phyloP scores from a whole-genome alignment of 2,329 filamentous ascomycete species.

The Trichoderma semiorbis region DNA sequence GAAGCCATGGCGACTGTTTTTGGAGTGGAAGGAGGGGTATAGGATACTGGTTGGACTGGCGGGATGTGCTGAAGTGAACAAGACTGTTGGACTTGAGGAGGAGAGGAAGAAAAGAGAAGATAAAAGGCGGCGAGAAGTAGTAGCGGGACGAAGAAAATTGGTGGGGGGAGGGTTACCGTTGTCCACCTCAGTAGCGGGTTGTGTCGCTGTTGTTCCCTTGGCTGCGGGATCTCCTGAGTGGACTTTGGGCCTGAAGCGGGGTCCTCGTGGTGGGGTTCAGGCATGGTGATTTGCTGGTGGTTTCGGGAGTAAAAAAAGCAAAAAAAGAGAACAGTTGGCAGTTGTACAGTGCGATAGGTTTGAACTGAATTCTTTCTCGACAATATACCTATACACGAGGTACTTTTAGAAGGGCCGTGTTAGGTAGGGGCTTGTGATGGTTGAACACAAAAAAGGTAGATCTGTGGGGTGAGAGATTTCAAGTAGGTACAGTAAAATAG shows the following conservation, averaged over 20 bases:
- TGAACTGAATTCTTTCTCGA: not conserved
- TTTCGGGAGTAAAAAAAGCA: not conserved
- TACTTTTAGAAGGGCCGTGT: not conserved
- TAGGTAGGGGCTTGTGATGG: not conserved
- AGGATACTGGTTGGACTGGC: conserved; percentile 25
- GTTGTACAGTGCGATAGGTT: conserved; percentile 19
- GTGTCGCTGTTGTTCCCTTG: conserved; percentile 17
- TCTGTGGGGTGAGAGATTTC: not conserved
- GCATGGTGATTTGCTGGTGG: conserved; percentile 28
- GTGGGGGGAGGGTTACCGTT: conserved; percentile 42
- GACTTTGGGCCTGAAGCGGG: conserved; percentile 32
- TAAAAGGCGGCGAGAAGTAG: conserved; percentile 34
- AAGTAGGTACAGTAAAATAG: not conserved
- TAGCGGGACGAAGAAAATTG: conserved; percentile 40
- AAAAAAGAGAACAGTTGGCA: not conserved
- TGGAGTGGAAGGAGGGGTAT: conserved; percentile 24
- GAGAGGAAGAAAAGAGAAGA: conserved; percentile 34
- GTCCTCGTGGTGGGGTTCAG: conserved; percentile 35
- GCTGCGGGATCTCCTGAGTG: conserved; percentile 8
- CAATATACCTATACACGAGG: not conserved
- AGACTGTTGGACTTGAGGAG: conserved; percentile 22
- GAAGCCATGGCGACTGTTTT: conserved; percentile 59
- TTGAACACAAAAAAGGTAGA: not conserved
- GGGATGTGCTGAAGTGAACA: conserved; percentile 29
- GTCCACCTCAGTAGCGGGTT: conserved; percentile 28